Evolutionary conservation across 306 rosid species (phyloP), one percentile per base, ranked within the genome.

Genomic region (Vigna unguiculata): DNA sequence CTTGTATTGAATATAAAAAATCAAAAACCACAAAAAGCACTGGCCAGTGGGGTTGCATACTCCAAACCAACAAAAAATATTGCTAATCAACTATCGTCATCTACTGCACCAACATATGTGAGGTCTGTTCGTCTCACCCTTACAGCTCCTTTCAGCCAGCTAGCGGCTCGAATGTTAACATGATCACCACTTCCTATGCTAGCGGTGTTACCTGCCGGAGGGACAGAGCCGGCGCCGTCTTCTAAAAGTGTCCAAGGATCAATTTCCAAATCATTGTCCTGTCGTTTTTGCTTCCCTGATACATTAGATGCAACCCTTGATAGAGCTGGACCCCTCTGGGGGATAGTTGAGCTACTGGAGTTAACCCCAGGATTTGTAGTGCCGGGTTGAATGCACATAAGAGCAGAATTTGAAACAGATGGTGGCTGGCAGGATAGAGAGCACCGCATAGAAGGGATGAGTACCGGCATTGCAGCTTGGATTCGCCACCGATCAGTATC

Each of bases 121-220:
- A 94, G 90, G 82, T 91, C 98, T 13, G 90, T 90, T 40, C 98
- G 89, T 70, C 98, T 89, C 62, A 88, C 92, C 77, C 98, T 88
- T 46, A 94, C 88, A 4, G 98, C 89, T 77, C 98, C 98, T 80
- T 91, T 94, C n/a, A 94, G 97, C 93, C 92, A 94, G 85, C 90
- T 77, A 15, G 91, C 83, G 17, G 98, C 98, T 72, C 85, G 91
- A 83, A 91, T 88, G 77, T 86, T 89, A 38, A 80, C 91, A 71
- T 81, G 84, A 79, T 94, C 94, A 17, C 88, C 89, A 48, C 88
- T 82, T 82, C 93, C 93, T 28, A 88, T 82, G 34, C 82, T 76
- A 53, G 84, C 80, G 70, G 88, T 76, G 65, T 80, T 93, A 76
- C 90, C 68, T 6, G 91, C 80, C 63, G 93, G 86, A 8, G 84